Base-by-base conservation (phyloP, 1,139 yeast genomes). In the Meyerozyma sp. region DNA sequence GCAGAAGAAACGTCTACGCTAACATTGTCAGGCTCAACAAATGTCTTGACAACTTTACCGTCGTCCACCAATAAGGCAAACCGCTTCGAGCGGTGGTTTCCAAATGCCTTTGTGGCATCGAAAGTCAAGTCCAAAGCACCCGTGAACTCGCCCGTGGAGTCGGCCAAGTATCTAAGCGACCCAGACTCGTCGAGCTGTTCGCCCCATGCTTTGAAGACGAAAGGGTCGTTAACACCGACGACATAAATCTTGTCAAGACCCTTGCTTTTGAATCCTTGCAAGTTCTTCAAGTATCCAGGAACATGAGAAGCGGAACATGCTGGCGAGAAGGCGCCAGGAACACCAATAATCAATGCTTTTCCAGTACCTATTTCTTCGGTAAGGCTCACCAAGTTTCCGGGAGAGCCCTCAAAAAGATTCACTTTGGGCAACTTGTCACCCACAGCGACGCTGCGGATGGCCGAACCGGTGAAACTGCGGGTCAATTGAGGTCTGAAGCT, bases 281-380 rank as follows among this genome's bases (percentile, higher is more conserved):
- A 61, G 42, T 73, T 61, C 47, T 70, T 67, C 55, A 87, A 61
- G 63, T 79, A 89, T 5, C 93, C 95, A 5, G 96, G 96, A 41
- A 89, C 77, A 58, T 87, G 95, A 28, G 77, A 64, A 18, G 83
- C 79, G 28, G 91, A 75, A 63, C 96, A 89, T 1, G 89, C 94
- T 39, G 95, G 91, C 3, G 95, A 84, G 59, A 84, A 89, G 0
- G 96, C 96, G 18, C 96, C 96, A 39, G 96, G 96, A 37, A 89
- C 88, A 43, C 95, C 95, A 41, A 89, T 75, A 43, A 89, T 66
- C 35, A 89, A 60, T 36, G 80, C 68, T 59, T 81, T 83, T 38
- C 83, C 81, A 21, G 51, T 43, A 16, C 67, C 62, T 30, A 80
- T 70, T 54, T 79, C 81, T 38, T 77, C 73, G 14, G 84, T 77